A percentile compares a stretch with the other conserved stretches of the same genome.
Conservation (phyloP, 1,284 basidiomycete species). For the Bothia castanella region DNA sequence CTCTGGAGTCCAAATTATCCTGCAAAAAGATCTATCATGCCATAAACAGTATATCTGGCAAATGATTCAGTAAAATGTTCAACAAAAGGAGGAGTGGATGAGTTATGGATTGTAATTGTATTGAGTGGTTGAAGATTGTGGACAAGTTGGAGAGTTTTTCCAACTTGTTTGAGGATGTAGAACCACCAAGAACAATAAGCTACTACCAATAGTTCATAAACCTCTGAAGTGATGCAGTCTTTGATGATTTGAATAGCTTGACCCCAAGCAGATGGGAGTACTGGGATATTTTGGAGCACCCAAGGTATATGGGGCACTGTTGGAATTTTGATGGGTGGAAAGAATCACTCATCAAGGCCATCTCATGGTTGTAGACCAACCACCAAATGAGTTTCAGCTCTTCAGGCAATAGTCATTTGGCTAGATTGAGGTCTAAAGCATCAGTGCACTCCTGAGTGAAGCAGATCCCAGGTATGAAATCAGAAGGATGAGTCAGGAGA, state of each 20-base stretch:
- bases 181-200: slow-evolving; percentile 42
- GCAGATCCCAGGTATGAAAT: not conserved
- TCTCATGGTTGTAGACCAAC: slow-evolving; percentile 26
- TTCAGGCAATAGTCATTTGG: slow-evolving; percentile 13
- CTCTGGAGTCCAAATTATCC: slow-evolving; percentile 3
- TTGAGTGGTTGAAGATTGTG: slow-evolving; percentile 32
- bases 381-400: slow-evolving; percentile 28
- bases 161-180: slow-evolving; percentile 35
- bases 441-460: not conserved
- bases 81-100: slow-evolving; percentile 9
- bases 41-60: slow-evolving; percentile 4
- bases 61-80: slow-evolving; percentile 17
- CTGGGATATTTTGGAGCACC: slow-evolving; percentile 20
- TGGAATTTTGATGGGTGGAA: slow-evolving; percentile 17
- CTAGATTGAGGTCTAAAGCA: slow-evolving; percentile 1
- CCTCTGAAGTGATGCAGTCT: slow-evolving; percentile 23
- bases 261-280: slow-evolving; percentile 2
- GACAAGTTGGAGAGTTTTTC: slow-evolving; percentile 21
- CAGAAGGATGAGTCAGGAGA: not conserved
- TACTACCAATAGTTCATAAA: slow-evolving; percentile 31
- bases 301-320: slow-evolving; percentile 18
- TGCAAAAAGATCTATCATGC: slow-evolving; percentile 13
- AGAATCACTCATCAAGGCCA: slow-evolving; percentile 19
- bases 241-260: slow-evolving; percentile 22
- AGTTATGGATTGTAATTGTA: slow-evolving; percentile 24